Evolutionary conservation across 129 eudicot species (phyloP), one percentile per base, ranked within the genome.

Genomic region (Centaurea solstitialis): DNA sequence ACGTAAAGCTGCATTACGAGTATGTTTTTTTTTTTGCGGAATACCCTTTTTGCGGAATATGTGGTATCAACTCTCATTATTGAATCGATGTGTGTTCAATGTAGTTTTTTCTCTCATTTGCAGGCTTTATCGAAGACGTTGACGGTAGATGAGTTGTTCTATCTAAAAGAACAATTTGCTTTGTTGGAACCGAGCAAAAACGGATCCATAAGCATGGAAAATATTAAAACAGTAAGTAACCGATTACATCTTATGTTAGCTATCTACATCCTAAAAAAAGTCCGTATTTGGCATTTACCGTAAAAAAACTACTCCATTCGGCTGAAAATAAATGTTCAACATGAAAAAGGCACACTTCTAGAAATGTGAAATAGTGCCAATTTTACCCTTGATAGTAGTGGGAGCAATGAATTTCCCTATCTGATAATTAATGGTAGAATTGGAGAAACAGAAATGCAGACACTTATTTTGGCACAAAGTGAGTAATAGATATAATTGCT

Each of bases 91-190:
- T 12, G 67, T 61, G 80, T n/a, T n/a, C 7, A 41, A 43, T 62
- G 59, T 76, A 23, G 72, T 77, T 35, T 41, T 23, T 22, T 18
- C 33, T 13, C 28, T 5, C 20, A 62, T 76, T 82, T 70, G 83
- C 97, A 95, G 99, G 97, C 99, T 80, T 75, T 95, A 75, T 91
- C 99, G 0, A 95, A 92, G 84, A 93, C 98, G 43, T 65, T 95
- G 88, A 91, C 99, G 0, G 93, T 86, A 9, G 96, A 93, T 81
- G 97, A 95, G 84, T 86, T 92, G 35, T 80, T 79, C 70, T 93
- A 95, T 77, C 21, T 95, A 72, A 91, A 91, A 77, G 97, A 89
- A 81, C 99, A 95, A 80, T 92, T 85, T 84, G 79, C 94, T 23
- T 83, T 88, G 39, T 80, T 93, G 86, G 94, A 88, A 78, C 99